Percentiles rank a stretch among this genome's conserved stretches.
Evolutionary conservation across 2,329 filamentous ascomycete genomes (phyloP).

Genomic region (Colletotrichum horii): DNA sequence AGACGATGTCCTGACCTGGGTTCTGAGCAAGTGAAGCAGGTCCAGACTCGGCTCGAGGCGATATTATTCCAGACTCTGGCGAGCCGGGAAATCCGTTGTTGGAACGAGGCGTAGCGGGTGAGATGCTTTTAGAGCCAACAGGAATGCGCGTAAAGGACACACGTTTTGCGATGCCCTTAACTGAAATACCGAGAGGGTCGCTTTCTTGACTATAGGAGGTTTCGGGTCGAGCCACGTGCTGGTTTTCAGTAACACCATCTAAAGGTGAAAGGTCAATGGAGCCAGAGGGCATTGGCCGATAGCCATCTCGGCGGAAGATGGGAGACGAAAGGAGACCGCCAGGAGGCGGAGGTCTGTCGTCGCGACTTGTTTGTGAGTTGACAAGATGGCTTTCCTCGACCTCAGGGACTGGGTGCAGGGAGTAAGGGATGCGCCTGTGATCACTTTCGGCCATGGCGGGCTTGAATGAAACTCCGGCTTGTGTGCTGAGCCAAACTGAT

Average conservation of each 20-base stretch:
- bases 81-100: background rate
- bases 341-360: background rate
- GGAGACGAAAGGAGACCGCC: background rate
- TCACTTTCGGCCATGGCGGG: background rate
- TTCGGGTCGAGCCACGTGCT: background rate
- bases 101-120: background rate
- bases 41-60: background rate
- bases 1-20: background rate
- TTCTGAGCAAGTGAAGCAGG: background rate
- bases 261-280: slow-evolving; percentile 11
- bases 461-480: background rate
- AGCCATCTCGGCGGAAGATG: slow-evolving; percentile 1
- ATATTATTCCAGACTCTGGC: background rate
- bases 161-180: background rate
- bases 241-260: background rate
- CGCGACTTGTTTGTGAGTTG: background rate
- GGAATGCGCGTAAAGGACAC: slow-evolving; percentile 6
- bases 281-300: slow-evolving; percentile 2
- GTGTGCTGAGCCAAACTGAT: background rate
- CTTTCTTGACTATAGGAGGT: background rate
- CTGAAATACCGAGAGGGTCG: background rate
- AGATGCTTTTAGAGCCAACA: slow-evolving; percentile 19
- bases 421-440: background rate
- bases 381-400: background rate
- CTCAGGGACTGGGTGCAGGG: slow-evolving; percentile 4